A percentile compares a stretch with the other conserved stretches of the same genome.
These are phyloP conservation scores for Aplosporella prunicola DNA, from an alignment of 2,329 filamentous ascomycete genomes.

Conservation along the genomic window DNA sequence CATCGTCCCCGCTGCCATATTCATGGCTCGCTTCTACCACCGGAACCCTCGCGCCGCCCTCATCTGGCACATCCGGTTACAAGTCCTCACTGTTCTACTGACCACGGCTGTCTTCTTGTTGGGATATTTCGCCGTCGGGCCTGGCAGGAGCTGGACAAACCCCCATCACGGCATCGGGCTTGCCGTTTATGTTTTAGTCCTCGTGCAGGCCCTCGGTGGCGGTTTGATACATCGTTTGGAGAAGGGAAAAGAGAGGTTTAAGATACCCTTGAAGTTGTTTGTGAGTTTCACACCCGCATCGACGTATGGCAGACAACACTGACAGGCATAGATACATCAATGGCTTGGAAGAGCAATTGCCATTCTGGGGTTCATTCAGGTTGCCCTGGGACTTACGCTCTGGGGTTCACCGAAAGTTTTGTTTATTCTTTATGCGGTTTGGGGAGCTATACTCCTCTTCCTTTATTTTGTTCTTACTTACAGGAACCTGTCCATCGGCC, in stretches of 20 bases:
- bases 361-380: slow-evolving; percentile 73
- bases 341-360: slow-evolving; percentile 75
- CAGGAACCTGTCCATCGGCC: slow-evolving; percentile 47
- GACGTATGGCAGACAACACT: no score
- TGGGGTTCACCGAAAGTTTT: slow-evolving; percentile 81
- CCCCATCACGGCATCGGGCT: slow-evolving; percentile 79
- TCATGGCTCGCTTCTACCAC: slow-evolving; percentile 63
- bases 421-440: slow-evolving; percentile 79
- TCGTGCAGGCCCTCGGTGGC: slow-evolving; percentile 63
- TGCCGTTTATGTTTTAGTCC: slow-evolving; percentile 63
- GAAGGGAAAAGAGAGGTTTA: slow-evolving; percentile 43
- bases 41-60: slow-evolving; percentile 52
- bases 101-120: slow-evolving; percentile 63
- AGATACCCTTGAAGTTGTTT: slow-evolving; percentile 50
- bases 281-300: no score
- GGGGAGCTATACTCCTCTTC: slow-evolving; percentile 61
- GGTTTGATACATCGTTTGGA: slow-evolving; percentile 50
- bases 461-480: slow-evolving; percentile 75
- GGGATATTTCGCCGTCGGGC: slow-evolving; percentile 71
- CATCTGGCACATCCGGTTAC: slow-evolving; percentile 63
- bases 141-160: slow-evolving; percentile 61
- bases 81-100: slow-evolving; percentile 58
- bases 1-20: slow-evolving; percentile 63
- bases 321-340: slow-evolving; percentile 63
- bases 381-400: slow-evolving; percentile 79